These are phyloP conservation scores for Phyllostachys edulis DNA, from an alignment of 176 grass and related monocot species.

Conservation along the genomic window DNA sequence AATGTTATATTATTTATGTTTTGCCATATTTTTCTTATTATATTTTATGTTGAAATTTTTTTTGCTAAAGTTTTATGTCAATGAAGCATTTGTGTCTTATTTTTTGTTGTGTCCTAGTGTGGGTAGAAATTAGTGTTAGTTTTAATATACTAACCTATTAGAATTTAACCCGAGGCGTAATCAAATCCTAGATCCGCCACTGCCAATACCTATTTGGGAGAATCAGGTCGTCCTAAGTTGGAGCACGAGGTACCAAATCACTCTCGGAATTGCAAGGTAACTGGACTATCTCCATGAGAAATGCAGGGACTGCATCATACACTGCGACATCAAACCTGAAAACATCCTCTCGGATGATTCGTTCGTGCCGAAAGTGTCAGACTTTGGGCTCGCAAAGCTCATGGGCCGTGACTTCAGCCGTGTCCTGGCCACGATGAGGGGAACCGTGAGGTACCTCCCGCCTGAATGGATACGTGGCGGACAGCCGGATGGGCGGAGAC, in stretches of 20 bases:
- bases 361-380: not conserved
- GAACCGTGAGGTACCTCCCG: not conserved
- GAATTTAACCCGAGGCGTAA: no score
- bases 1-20: no score
- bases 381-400: not conserved
- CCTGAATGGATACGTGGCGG: slow-evolving; percentile 29
- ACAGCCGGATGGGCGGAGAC: not conserved
- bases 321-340: slow-evolving; percentile 56
- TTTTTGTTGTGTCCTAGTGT: no score
- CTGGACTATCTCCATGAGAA: not conserved
- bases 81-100: no score
- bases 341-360: slow-evolving; percentile 35
- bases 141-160: no score
- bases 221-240: not conserved
- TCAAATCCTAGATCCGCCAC: no score
- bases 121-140: no score
- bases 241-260: not conserved
- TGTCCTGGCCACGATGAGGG: not conserved
- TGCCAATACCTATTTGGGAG: no score
- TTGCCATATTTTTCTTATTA: no score
- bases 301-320: slow-evolving; percentile 37
- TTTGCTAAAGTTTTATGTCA: no score
- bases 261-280: not conserved
- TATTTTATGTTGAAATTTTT: no score
- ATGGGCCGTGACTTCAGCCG: not conserved